These are phyloP conservation scores for Debaryomyces castellii DNA, from an alignment of 805 yeast species.

Conservation along the genomic window DNA sequence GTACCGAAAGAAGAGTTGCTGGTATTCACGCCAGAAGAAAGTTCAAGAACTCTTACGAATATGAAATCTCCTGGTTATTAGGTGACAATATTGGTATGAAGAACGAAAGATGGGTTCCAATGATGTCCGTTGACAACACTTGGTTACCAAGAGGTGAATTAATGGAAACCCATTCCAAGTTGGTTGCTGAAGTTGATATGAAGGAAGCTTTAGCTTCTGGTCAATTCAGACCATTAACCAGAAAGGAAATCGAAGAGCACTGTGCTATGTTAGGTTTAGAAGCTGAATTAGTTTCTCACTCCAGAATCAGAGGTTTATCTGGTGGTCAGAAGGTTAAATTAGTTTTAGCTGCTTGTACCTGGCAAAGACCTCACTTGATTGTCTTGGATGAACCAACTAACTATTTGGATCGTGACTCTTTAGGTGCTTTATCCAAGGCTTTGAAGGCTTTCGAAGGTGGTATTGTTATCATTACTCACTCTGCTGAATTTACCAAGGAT, in stretches of 20 bases:
- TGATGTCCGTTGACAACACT: slow-evolving; percentile 99
- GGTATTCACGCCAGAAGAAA: slow-evolving; percentile 96
- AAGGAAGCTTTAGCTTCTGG: slow-evolving; percentile 99
- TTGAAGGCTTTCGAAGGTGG: slow-evolving; percentile 99
- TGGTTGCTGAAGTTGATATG: slow-evolving; percentile 99
- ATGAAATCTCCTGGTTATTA: slow-evolving; percentile 94
- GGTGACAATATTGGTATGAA: slow-evolving; percentile 99
- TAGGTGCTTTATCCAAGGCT: slow-evolving; percentile 99
- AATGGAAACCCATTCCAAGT: slow-evolving; percentile 93
- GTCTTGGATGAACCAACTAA: slow-evolving; percentile 99
- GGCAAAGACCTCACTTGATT: slow-evolving; percentile 99
- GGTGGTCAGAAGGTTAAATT: slow-evolving; percentile 99
- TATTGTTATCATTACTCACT: slow-evolving; percentile 98
- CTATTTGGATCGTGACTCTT: slow-evolving; percentile 98
- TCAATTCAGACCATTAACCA: slow-evolving; percentile 99
- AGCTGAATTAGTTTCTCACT: slow-evolving; percentile 98
- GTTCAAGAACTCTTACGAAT: slow-evolving; percentile 99
- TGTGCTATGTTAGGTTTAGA: slow-evolving; percentile 98
- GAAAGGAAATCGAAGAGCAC: slow-evolving; percentile 99
- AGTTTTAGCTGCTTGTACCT: slow-evolving; percentile 99
- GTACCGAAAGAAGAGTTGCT: slow-evolving; percentile 95
- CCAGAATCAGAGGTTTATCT: slow-evolving; percentile 99
- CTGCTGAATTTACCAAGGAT: slow-evolving; percentile 99
- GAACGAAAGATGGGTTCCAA: slow-evolving; percentile 99
- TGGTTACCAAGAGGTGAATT: slow-evolving; percentile 97